These are phyloP conservation scores for Galeopsis tetrahit DNA, from an alignment of 257 asterid species.

Conservation along the genomic window DNA sequence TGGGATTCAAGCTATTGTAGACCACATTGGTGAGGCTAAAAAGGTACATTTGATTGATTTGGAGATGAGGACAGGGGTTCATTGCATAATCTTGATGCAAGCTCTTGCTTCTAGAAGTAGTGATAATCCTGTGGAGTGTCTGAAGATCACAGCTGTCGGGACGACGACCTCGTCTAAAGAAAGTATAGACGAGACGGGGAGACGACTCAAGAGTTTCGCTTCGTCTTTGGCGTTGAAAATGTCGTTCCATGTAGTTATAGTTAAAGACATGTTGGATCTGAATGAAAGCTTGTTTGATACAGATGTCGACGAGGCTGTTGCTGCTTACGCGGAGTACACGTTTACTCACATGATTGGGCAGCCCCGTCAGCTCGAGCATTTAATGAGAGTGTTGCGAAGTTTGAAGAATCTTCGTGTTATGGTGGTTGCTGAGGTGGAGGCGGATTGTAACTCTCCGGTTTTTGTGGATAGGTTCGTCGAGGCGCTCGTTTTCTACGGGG, in stretches of 20 bases:
- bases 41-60: constrained; percentile 62
- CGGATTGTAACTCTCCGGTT: constrained; percentile 50
- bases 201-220: constrained; percentile 54
- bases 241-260: constrained; percentile 49
- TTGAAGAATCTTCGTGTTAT: constrained; percentile 42
- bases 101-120: constrained; percentile 48
- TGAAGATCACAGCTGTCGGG: constrained; percentile 64
- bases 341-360: constrained; percentile 41
- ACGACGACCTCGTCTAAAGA: constrained; percentile 33
- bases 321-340: constrained; percentile 46
- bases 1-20: constrained; percentile 57
- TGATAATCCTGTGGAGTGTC: constrained; percentile 42
- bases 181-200: constrained; percentile 52
- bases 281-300: constrained; percentile 30
- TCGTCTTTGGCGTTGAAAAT: constrained; percentile 46
- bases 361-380: constrained; percentile 43
- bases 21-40: constrained; percentile 44
- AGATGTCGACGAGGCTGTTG: constrained; percentile 48
- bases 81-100: constrained; percentile 64
- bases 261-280: constrained; percentile 49
- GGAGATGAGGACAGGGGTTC: constrained; percentile 56
- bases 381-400: constrained; percentile 44
- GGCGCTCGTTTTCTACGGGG: constrained; percentile 52
- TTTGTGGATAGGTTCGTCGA: constrained; percentile 61
- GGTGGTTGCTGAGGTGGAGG: constrained; percentile 57